Conservation (phyloP, 805 yeast species). For the Sugiyamaella americana region DNA sequence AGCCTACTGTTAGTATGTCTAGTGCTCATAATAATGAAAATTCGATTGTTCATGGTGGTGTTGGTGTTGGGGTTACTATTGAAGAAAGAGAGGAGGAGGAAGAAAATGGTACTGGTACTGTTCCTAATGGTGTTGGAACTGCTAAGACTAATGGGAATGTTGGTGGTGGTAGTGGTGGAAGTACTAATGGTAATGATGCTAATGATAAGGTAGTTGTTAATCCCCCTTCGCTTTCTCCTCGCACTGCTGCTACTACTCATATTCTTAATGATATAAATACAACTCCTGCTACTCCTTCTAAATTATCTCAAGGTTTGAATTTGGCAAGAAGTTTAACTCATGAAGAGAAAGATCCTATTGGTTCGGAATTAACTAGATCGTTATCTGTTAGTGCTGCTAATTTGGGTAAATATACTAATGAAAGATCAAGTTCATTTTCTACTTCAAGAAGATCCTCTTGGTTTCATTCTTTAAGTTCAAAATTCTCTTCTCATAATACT, state of each 20-base stretch:
- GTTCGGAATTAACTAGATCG: neutral
- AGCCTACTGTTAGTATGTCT: neutral
- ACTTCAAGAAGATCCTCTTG: neutral
- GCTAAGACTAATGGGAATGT: no score
- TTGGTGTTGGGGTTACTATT: neutral
- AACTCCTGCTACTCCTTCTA: neutral
- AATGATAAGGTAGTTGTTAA: no score
- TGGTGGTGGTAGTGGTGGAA: no score
- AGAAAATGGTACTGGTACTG: slow-evolving; percentile 1
- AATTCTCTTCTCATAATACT: slow-evolving; percentile 6
- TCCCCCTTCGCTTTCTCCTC: no score
- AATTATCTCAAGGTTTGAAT: slow-evolving; percentile 4
- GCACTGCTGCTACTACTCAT: no score
- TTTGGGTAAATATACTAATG: neutral
- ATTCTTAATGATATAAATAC: neutral
- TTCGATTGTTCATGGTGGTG: neutral
- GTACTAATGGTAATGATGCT: no score
- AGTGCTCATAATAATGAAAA: neutral
- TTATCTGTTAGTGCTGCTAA: neutral
- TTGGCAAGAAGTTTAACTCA: neutral
- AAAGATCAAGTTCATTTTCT: neutral
- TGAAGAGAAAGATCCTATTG: neutral
- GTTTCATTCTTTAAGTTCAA: slow-evolving; percentile 8
- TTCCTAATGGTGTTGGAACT: neutral
- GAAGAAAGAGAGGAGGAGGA: slow-evolving; percentile 1